A percentile compares a stretch with the other conserved stretches of the same genome.
Evolutionary conservation across 2,329 filamentous ascomycete species (phyloP).

Genomic region (Diplodia mutila): DNA sequence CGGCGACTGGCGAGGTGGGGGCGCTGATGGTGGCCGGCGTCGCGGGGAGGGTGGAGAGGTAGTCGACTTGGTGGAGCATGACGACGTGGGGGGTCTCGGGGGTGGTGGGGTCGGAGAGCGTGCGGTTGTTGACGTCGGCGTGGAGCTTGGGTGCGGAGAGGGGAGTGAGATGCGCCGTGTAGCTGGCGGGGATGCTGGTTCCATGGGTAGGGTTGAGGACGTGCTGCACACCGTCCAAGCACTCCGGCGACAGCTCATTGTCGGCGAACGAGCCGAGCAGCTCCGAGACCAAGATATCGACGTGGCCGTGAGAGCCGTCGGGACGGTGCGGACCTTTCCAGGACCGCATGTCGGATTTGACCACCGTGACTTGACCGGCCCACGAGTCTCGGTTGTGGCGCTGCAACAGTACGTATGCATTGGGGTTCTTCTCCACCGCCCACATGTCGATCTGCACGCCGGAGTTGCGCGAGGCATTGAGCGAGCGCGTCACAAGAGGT

Average conservation of each 20-base stretch:
- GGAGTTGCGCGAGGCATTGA: conserved; percentile 76
- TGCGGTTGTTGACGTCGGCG: conserved; percentile 73
- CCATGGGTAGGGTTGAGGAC: conserved; percentile 79
- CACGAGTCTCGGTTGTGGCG: conserved; percentile 81
- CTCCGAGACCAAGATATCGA: conserved; percentile 94
- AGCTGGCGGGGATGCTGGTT: conserved; percentile 90
- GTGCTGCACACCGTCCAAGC: conserved; percentile 91
- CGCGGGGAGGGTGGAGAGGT: conserved; percentile 63
- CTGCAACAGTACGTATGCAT: conserved; percentile 91
- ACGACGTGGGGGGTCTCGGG: conserved; percentile 95
- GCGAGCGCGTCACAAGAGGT: conserved; percentile 83
- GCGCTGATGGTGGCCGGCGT: not conserved
- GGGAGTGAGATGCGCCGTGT: conserved; percentile 92
- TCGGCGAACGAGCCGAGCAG: conserved; percentile 94
- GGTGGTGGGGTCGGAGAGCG: conserved; percentile 65
- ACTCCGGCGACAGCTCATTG: conserved; percentile 96
- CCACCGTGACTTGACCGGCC: conserved; percentile 77
- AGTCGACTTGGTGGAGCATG: conserved; percentile 87
- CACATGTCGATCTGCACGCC: conserved; percentile 82
- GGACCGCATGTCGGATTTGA: conserved; percentile 95
- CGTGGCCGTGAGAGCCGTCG: conserved; percentile 62
- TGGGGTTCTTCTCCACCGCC: conserved; percentile 97
- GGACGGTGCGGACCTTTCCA: conserved; percentile 80
- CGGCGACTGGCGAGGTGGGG: not conserved
- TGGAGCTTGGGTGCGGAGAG: conserved; percentile 85